A percentile compares a stretch with the other conserved stretches of the same genome.
Conservation (phyloP, 2,329 filamentous ascomycete species). For the Zymoseptoria crescenta region DNA sequence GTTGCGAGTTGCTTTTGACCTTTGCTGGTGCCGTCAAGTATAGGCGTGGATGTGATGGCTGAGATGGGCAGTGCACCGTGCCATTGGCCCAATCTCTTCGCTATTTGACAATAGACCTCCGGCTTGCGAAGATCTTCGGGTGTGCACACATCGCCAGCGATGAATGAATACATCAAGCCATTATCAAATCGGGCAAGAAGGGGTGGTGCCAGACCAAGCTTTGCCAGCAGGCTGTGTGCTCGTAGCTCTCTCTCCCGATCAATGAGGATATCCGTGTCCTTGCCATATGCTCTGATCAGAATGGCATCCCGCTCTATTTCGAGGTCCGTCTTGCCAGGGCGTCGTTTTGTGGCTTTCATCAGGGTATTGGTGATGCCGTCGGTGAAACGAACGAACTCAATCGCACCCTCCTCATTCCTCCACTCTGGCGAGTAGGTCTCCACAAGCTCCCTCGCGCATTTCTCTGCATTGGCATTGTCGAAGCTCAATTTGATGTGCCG, state of each 20-base stretch:
- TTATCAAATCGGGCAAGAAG: constrained; percentile 91
- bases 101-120: constrained; percentile 73
- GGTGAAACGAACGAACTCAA: constrained; percentile 86
- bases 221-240: constrained; percentile 78
- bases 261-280: constrained; percentile 89
- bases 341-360: constrained; percentile 66
- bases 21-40: constrained; percentile 15
- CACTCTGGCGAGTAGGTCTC: constrained; percentile 76
- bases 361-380: constrained; percentile 97
- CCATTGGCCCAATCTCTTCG: constrained; percentile 81
- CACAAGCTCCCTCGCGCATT: constrained; percentile 72
- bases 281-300: constrained; percentile 85
- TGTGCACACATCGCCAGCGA: constrained; percentile 70
- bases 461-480: constrained; percentile 66
- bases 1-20: constrained; percentile 18
- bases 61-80: constrained; percentile 62
- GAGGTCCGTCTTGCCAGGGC: constrained; percentile 62
- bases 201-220: constrained; percentile 72
- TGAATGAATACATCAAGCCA: constrained; percentile 88
- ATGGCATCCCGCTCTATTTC: constrained; percentile 78
- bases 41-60: constrained; percentile 37
- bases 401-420: constrained; percentile 61
- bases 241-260: constrained; percentile 67
- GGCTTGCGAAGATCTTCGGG: constrained; percentile 72
- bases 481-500: constrained; percentile 66